Evolutionary conservation across 108 stramenopile genomes (phyloP).

Genomic region (Skeletonema tropicum): DNA sequence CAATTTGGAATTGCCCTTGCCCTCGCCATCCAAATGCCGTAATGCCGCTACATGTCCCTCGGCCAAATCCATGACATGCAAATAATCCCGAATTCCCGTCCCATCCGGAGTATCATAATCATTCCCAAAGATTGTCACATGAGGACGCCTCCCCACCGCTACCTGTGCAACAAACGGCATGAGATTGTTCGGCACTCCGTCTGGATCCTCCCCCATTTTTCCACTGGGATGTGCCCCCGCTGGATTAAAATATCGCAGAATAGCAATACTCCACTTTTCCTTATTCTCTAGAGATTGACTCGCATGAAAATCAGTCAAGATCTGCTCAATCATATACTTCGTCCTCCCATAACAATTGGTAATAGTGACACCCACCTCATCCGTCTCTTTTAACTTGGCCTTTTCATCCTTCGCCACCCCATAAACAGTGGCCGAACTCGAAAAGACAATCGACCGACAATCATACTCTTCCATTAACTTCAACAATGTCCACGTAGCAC

Average conservation of each 20-base stretch:
- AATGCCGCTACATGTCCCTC: conserved; percentile 95
- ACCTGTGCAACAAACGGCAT: conserved; percentile 99
- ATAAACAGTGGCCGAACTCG: conserved; percentile 97
- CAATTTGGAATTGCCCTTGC: conserved; percentile 39
- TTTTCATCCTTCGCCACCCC: conserved; percentile 76
- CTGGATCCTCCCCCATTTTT: conserved; percentile 97
- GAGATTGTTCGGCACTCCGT: conserved; percentile 97
- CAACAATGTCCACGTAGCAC: conserved; percentile 83
- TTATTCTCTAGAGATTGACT: conserved; percentile 41
- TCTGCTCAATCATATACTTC: conserved; percentile 99
- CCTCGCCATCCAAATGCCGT: conserved; percentile 55
- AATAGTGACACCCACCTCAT: conserved; percentile 89
- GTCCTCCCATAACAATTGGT: conserved; percentile 99
- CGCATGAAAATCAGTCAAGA: conserved; percentile 90
- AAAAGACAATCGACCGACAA: conserved; percentile 93
- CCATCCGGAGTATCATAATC: conserved; percentile 97
- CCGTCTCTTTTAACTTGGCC: conserved; percentile 91
- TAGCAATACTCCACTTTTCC: conserved; percentile 76
- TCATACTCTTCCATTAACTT: conserved; percentile 89
- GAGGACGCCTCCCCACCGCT: conserved; percentile 92
- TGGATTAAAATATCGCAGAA: conserved; percentile 99
- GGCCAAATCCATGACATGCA: conserved; percentile 98
- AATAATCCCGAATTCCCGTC: conserved; percentile 98
- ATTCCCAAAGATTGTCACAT: conserved; percentile 95
- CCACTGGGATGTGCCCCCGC: conserved; percentile 97